These are phyloP conservation scores for Calocybe indica DNA, from an alignment of 768 basidiomycete genomes.

Conservation along the genomic window DNA sequence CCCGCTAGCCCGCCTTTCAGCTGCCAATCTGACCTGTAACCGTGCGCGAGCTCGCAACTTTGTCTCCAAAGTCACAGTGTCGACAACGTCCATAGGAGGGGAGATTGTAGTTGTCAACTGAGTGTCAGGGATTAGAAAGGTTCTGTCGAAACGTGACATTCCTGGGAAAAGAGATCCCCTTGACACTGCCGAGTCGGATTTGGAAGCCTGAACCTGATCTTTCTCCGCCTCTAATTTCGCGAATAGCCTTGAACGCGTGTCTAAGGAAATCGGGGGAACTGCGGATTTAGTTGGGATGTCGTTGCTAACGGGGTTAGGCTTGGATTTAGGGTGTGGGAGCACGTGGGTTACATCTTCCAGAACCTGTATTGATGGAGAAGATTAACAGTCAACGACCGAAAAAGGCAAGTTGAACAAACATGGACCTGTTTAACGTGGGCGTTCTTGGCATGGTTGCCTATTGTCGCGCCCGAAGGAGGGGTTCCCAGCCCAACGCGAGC, in stretches of 20 bases:
- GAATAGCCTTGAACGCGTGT: constrained; percentile 32
- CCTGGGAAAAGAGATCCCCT: neutral
- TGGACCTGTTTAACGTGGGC: neutral
- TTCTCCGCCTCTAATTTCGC: constrained; percentile 40
- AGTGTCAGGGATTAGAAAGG: constrained; percentile 7
- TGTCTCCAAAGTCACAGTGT: constrained; percentile 30
- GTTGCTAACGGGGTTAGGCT: constrained; percentile 6
- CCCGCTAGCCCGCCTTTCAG: constrained; percentile 26
- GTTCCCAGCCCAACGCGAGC: too few species aligned
- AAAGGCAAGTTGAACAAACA: constrained; percentile 1
- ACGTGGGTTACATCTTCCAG: constrained; percentile 2
- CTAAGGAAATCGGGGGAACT: constrained; percentile 4
- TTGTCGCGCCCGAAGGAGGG: neutral
- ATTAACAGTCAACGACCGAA: constrained; percentile 2
- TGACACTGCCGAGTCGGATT: neutral
- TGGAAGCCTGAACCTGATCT: constrained; percentile 15
- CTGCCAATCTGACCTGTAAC: constrained; percentile 40
- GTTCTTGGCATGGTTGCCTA: neutral
- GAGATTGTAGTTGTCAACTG: neutral
- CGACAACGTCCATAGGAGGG: constrained; percentile 1
- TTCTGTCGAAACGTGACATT: constrained; percentile 11
- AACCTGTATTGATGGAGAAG: constrained; percentile 4
- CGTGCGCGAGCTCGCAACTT: constrained; percentile 42
- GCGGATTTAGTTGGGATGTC: constrained; percentile 11
- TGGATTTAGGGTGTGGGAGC: constrained; percentile 2